Evolutionary conservation across 352 stramenopile species (phyloP), one percentile per base, ranked within the genome.

Genomic region (Paralagenidium karlingii): DNA sequence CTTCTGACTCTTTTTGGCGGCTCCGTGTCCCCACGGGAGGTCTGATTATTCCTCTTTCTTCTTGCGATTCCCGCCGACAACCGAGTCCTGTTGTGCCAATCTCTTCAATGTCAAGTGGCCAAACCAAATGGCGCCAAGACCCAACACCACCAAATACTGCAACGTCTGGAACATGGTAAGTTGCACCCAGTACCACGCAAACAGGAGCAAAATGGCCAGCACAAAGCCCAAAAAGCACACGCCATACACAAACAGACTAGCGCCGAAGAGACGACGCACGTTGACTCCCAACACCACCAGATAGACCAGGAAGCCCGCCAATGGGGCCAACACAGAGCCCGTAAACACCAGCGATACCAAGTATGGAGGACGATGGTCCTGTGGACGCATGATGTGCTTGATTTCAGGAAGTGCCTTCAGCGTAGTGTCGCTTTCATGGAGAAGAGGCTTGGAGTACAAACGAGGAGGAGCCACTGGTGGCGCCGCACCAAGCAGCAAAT

Each of bases 161-260:
- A 91, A 51, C 37, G 73, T 87, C 40, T 63, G 62, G 67, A 80
- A 88, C 78, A 94, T 93, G 42, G 77, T 92, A 48, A 94, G 63
- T 55, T 86, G 61, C 34, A 90, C 62, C 82, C 82, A 94, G 68
- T 92, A 93, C 33, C 68, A 51, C 16, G 51, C 77, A 43, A 91
- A 94, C 34, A 94, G 77, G 47, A 47, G 60, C 8, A 93, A 58
- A 44, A 85, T 88, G 12, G 53, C 68, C 5, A 53, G 63, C 21
- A 94, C 53, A 37, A 75, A 90, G 19, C 45, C 59, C 28, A 91
- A 47, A 55, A 94, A 89, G 39, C 74, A 63, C 19, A 54, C 51
- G 53, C 74, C 73, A 42, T 82, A 82, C 11, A 78, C 54, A 45
- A 88, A 66, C 26, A 81, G 54, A 32, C 60, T 60, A 45, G 62